phyloP scores from a whole-genome alignment of 345 rosid genomes.

The Aquilaria yunnanensis region DNA sequence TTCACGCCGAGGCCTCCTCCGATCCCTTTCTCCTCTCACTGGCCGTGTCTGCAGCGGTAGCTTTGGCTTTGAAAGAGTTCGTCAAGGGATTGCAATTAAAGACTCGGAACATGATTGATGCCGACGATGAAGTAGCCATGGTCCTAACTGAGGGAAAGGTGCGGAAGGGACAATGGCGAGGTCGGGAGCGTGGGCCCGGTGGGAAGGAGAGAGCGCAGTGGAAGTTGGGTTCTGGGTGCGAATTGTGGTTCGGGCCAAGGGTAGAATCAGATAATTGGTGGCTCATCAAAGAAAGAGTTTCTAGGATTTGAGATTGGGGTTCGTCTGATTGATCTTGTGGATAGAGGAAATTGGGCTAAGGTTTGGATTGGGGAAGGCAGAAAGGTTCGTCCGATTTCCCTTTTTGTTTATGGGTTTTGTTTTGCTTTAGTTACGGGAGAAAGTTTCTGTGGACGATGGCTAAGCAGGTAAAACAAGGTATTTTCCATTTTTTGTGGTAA shows the following conservation, averaged over 20 bases:
- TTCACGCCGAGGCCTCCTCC: too few relatives aligned
- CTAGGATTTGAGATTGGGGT: conserved; percentile 31
- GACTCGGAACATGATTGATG: conserved; percentile 75
- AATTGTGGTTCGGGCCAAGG: conserved; percentile 13
- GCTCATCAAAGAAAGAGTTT: conserved; percentile 42
- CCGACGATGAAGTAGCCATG: conserved; percentile 78
- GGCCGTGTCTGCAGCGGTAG: too few relatives aligned
- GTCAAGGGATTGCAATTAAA: conserved; percentile 72
- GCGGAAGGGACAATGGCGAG: conserved; percentile 36
- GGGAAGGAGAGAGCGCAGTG: conserved; percentile 17
- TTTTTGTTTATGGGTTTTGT: too few relatives aligned
- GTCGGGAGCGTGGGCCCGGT: conserved; percentile 14
- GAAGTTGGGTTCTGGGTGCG: conserved; percentile 11
- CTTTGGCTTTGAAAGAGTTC: too few relatives aligned
- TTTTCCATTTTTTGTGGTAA: too few relatives aligned
- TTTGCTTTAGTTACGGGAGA: too few relatives aligned
- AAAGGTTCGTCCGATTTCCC: conserved; percentile 37
- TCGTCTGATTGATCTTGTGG: conserved; percentile 19
- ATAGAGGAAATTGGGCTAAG: conserved; percentile 5
- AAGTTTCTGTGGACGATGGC: too few relatives aligned
- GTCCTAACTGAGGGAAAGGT: conserved; percentile 80
- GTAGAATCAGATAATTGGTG: conserved; percentile 19
- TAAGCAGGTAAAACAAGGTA: too few relatives aligned
- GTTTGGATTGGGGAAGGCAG: conserved; percentile 29
- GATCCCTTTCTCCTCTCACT: too few relatives aligned